phyloP scores from a whole-genome alignment of 345 rosid species.

The Lepidium africanum region DNA sequence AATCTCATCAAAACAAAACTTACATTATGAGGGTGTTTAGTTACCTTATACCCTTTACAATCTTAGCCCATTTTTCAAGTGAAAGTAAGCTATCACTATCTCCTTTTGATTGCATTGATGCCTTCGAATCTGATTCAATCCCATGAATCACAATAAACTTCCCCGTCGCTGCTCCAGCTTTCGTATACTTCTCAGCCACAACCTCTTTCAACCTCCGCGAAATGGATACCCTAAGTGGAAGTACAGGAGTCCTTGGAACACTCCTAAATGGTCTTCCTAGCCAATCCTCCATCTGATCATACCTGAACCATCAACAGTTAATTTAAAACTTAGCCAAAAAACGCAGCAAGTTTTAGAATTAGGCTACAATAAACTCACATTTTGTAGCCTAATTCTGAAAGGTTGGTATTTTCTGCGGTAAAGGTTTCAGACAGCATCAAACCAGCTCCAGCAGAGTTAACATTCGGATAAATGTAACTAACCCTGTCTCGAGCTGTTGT shows the following conservation, averaged over 20 bases:
- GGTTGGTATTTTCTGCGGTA: conserved; percentile 53
- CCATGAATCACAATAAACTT: conserved; percentile 87
- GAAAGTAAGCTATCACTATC: conserved; percentile 80
- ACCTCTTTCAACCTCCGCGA: conserved; percentile 74
- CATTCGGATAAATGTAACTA: conserved; percentile 85
- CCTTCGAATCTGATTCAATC: conserved; percentile 88
- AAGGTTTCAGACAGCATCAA: conserved; percentile 69
- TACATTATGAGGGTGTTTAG: neutral
- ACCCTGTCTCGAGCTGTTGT: conserved; percentile 76
- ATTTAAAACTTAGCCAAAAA: neutral
- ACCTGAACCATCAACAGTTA: conserved; percentile 41
- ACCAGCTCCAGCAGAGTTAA: conserved; percentile 95
- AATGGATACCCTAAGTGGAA: conserved; percentile 64
- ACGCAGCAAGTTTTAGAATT: neutral
- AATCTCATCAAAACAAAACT: neutral
- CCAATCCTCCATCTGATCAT: conserved; percentile 79
- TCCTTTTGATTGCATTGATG: conserved; percentile 87
- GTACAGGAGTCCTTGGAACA: conserved; percentile 65
- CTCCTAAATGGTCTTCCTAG: conserved; percentile 70
- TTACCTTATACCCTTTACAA: conserved; percentile 55
- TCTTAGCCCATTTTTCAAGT: conserved; percentile 57
- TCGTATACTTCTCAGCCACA: conserved; percentile 61
- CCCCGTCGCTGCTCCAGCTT: conserved; percentile 68
- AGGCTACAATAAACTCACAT: conserved; percentile 45
- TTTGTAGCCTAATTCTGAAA: conserved; percentile 65